Evolutionary conservation across 129 eudicot species (phyloP), one percentile per base, ranked within the genome.

Genomic region (Smallanthus sonchifolius): DNA sequence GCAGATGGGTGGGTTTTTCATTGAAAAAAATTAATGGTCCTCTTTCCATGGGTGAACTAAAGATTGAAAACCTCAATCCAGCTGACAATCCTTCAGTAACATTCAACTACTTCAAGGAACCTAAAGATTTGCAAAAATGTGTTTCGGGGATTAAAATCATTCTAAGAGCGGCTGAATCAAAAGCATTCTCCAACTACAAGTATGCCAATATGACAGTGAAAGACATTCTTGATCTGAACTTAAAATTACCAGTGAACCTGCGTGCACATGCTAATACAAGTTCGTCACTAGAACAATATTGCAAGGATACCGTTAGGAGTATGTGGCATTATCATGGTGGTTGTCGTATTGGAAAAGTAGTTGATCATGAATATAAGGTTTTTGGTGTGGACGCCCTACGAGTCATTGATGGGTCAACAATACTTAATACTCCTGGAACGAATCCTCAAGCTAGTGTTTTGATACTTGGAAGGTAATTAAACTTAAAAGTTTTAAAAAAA

Each of bases 261-360:
- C 95, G 88, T 5, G 76, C 69, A 54, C 86, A 83, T 64, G 68
- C 76, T 10, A 91, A 88, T 36, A 82, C 30, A 24, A 0, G 95
- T 91, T 60, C 65, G 0, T 84, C 92, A 2, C 69, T 88, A 40
- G 92, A 91, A 42, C 90, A 86, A 79, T 91, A 69, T 20, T 91
- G 97, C 52, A 84, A 75, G 77, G 95, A 86, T 37, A 86, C 88
- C 5, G 95, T 88, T 34, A 80, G 75, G 90, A 88, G 89, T 15
- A 81, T 91, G 7, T 91, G 92, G 92, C 97, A 91, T 71, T 91
- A 91, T 69, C 97, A 91, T 54, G 97, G 97, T 3, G 97, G 97
- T 7, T 88, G 95, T 60, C 87, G 75, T 5, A 87, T 91, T 49
- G 95, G 92, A 6, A 74, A 68, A 40, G 97, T 91, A 24, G 92